Base-by-base conservation (phyloP, 768 basidiomycete species). In the Boletus barrowsii region DNA sequence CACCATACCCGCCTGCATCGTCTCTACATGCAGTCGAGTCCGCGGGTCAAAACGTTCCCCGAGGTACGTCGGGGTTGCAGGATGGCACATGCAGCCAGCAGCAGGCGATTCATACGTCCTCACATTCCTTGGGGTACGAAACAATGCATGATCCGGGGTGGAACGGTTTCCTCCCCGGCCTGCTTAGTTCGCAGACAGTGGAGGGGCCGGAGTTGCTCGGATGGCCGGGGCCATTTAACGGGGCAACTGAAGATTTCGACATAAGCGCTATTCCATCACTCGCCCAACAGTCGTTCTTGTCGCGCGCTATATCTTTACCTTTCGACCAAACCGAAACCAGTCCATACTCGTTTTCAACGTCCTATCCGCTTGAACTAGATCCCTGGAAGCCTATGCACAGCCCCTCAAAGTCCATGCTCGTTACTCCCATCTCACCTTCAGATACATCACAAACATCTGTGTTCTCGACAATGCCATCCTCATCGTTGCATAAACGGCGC, bases 311-410 rank as follows among this genome's bases (percentile, higher is more conserved):
- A 60, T 65, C 72, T 46, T 79, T 79, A 64, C 72, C 75, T 63
- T 68, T 73, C 57, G 63, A 73, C 56, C 62, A 59, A 68, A 57
- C 47, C 62, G 55, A 74, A 54, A 53, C 68, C 83, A 81, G 78
- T 75, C 83, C 83, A 71, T 86, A 79, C 73, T 78, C 82, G 51
- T 84, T 87, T 3, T 86, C 84, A 36, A 79, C 78, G n/a, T 66
- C 71, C 58, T 87, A 43, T 88, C 89, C 69, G 85, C n/a, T n/a
- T n/a, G n/a, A 88, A 74, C 81, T 83, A 66, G 84, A 86, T 73
- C 81, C 82, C 71, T 66, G 73, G 68, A 68, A 61, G 62, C 69
- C 73, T 62, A 66, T 72, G 64, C 71, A 74, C 66, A 76, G 75
- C 66, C 74, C 82, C 49, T 75, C 80, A 17, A 70, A 62, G 45